phyloP scores from a whole-genome alignment of 805 yeast species.

The Suhomyces emberorum region DNA sequence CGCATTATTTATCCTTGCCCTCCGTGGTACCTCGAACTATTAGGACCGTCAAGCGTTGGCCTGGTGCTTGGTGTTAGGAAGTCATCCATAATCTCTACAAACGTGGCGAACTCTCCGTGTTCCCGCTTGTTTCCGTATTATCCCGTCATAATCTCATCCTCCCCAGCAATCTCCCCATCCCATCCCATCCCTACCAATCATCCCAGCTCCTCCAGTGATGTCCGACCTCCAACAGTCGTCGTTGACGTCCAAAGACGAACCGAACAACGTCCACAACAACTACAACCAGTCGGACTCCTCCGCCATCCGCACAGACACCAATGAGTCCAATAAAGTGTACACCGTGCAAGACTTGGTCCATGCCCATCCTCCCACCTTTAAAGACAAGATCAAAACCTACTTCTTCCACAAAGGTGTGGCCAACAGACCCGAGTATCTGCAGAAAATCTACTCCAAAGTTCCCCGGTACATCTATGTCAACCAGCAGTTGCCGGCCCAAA shows the following conservation, averaged over 20 bases:
- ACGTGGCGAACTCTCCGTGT: no score
- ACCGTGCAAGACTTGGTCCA: conserved; percentile 10
- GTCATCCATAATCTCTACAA: no score
- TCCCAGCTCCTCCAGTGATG: neutral
- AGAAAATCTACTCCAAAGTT: conserved; percentile 34
- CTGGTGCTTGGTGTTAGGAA: no score
- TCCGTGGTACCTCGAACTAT: no score
- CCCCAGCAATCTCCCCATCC: neutral
- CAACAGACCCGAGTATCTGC: conserved; percentile 31
- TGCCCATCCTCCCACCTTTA: conserved; percentile 12
- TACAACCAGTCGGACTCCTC: conserved; percentile 7
- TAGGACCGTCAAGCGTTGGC: no score
- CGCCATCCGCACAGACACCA: conserved; percentile 2
- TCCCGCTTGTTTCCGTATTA: no score
- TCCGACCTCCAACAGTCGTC: neutral
- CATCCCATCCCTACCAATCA: neutral
- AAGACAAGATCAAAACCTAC: conserved; percentile 9
- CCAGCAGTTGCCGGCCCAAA: conserved; percentile 44
- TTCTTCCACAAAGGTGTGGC: conserved; percentile 18
- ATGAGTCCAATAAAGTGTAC: conserved; percentile 1
- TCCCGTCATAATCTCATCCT: neutral
- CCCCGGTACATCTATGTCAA: conserved; percentile 50
- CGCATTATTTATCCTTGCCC: no score
- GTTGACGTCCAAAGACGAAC: neutral
- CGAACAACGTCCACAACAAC: conserved; percentile 9